Base-by-base conservation (phyloP, 139 green algal genomes). In the Chlamydomonas applanata region DNA sequence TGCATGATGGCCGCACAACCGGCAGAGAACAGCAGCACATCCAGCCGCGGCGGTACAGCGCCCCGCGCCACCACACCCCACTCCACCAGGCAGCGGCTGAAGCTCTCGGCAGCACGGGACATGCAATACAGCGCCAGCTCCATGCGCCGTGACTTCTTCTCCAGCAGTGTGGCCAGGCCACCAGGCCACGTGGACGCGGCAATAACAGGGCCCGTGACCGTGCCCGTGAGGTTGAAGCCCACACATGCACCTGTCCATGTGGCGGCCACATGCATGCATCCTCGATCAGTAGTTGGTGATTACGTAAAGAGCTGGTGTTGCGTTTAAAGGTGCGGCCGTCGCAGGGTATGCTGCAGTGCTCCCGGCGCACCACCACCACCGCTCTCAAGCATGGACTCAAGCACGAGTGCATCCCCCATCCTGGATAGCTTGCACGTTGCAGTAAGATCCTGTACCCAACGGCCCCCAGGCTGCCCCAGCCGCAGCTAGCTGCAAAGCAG, bases 71-170 rank as follows among this genome's bases (percentile, higher is more conserved):
- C 30, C 72, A 64, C 72, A 4, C 82, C 71, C 82, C 82, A 87
- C 64, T 82, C 69, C 29, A 72, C 24, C n/a, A 77, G 52, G 75
- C 82, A 87, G 33, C 93, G 71, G 20, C 80, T 85, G 67, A 91
- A 95, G 1, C 83, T 85, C 86, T 97, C 92, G 17, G 93, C 57
- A 2, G 84, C 80, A 32, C 84, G 36, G 19, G 73, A 71, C 22
- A 60, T 34, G 74, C 77, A 84, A 87, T 98, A 98, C 36, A 97
- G 79, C 22, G 94, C 93, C 49, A 98, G 89, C 85, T 98, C 95
- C 93, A 97, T 97, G 68, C 95, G 88, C 19, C 95, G 86, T 1
- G 76, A 87, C 82, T 97, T 97, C 86, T 98, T 98, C 86, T 98
- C 95, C 49, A 94, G 63, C 53, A 98, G 78, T 9, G 83, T 83